Evolutionary conservation across 2,329 filamentous ascomycete genomes (phyloP), one percentile per base, ranked within the genome.

Genomic region (Cyphellophora europaea): DNA sequence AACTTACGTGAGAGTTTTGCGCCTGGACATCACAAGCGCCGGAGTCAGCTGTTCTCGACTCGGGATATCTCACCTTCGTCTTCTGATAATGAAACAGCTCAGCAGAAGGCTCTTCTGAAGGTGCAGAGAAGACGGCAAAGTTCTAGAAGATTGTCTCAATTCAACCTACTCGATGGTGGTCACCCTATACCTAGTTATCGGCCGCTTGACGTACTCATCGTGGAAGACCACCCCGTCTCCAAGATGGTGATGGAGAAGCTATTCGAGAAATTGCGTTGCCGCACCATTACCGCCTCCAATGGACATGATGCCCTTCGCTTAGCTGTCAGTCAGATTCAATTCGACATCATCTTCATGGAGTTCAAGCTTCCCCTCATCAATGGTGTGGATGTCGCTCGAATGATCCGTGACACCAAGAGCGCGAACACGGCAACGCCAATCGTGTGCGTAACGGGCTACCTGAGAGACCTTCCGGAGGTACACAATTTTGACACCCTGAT

Each of bases 211-310:
- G 82, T 98, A 5, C 69, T 98, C 33, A 93, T 98, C 33, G 96
- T 91, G 55, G 91, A 98, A 61, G 91, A 98, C 52, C 91, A 98
- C 56, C 91, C 91, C 0, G 89, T 98, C 3, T 94, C 91, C 5
- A 77, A 89, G 14, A 79, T 98, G 66, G 89, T 98, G n/a, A 96
- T 98, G 89, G 91, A 98, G 55, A 91, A 93, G 50, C 66, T 98
- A 5, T 71, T 98, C 34, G 91, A 98, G 58, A 98, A 96, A 61
- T 67, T 25, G 8, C 21, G 21, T 8, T 98, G 91, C 52, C 83
- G 91, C 27, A 95, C 89, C 6, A 91, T 98, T 51, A 87, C 85
- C 3, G 89, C 91, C 4, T 73, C 80, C 3, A 94, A 88, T 49
- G 91, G 91, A 1, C 80, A 85, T 0, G 91, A 98, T 54, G 91